Evolutionary conservation across 2,329 filamentous ascomycete genomes (phyloP).

Genomic region (Fusarium miscanthi): DNA sequence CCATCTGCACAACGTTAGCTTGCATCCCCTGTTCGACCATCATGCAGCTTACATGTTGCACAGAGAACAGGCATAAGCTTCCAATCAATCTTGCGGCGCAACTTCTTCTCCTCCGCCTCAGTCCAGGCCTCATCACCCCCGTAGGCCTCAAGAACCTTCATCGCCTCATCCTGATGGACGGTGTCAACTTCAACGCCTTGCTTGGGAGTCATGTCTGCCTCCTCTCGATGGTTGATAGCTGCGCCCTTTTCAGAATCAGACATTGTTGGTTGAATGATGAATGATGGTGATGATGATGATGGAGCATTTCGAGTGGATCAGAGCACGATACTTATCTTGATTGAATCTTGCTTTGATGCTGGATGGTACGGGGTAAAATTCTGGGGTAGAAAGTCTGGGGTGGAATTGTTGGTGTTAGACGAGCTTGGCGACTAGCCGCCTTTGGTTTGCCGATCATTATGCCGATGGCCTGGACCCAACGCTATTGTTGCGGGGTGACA

Average conservation of each 20-base stretch:
- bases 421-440: background rate
- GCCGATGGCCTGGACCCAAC: background rate
- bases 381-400: background rate
- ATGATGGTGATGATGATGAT: background rate
- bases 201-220: background rate
- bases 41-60: constrained; percentile 54
- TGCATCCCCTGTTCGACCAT: background rate
- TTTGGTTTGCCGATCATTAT: background rate
- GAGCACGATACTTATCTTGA: constrained; percentile 29
- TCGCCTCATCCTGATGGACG: constrained; percentile 45
- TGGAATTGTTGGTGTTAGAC: background rate
- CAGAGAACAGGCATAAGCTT: constrained; percentile 58
- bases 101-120: constrained; percentile 54
- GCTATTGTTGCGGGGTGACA: background rate
- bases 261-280: constrained; percentile 16
- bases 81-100: constrained; percentile 49
- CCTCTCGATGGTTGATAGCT: constrained; percentile 21
- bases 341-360: background rate
- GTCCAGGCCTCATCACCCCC: constrained; percentile 56
- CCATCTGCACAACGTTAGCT: background rate
- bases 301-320: constrained; percentile 2
- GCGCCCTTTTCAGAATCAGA: constrained; percentile 32
- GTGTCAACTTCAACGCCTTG: constrained; percentile 22
- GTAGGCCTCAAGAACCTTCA: constrained; percentile 55
- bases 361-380: background rate